A percentile compares a stretch with the other conserved stretches of the same genome.
These are phyloP conservation scores for Fistulinella cinereoalba DNA, from an alignment of 1,284 basidiomycete species.

Conservation along the genomic window DNA sequence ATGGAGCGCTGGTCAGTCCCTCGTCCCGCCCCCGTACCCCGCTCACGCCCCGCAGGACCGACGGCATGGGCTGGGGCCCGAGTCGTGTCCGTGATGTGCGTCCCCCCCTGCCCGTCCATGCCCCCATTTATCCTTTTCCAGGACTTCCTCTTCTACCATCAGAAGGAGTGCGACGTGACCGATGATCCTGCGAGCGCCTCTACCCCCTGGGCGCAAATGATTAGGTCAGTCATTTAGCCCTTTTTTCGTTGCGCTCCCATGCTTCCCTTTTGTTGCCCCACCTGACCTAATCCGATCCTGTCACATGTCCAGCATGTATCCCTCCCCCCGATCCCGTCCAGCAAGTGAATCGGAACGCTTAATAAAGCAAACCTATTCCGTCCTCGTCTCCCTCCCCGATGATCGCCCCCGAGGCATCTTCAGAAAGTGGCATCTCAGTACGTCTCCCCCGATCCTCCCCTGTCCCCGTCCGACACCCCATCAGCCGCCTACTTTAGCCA, in stretches of 20 bases:
- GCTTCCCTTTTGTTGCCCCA: slow-evolving; percentile 9
- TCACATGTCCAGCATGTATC: slow-evolving; percentile 32
- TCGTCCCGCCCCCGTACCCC: slow-evolving; percentile 20
- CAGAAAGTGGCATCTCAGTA: slow-evolving; percentile 81
- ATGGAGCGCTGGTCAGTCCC: slow-evolving; percentile 70
- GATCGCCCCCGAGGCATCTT: slow-evolving; percentile 60
- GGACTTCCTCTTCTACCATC: slow-evolving; percentile 82
- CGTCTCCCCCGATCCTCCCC: slow-evolving; percentile 38
- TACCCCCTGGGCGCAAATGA: slow-evolving; percentile 72
- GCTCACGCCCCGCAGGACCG: slow-evolving; percentile 52
- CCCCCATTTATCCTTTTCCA: slow-evolving; percentile 28
- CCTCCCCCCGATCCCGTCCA: slow-evolving; percentile 37
- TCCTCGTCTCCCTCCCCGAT: slow-evolving; percentile 66
- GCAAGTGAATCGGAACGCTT: slow-evolving; percentile 54
- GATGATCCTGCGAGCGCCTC: slow-evolving; percentile 63
- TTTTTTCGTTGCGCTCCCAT: slow-evolving; percentile 6
- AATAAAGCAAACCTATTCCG: slow-evolving; percentile 83
- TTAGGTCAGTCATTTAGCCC: slow-evolving; percentile 45
- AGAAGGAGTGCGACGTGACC: slow-evolving; percentile 65
- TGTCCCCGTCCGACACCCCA: slow-evolving; percentile 12
- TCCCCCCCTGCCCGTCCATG: slow-evolving; percentile 3
- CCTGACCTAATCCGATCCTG: slow-evolving; percentile 21
- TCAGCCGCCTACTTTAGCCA: slow-evolving; percentile 80
- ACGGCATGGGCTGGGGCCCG: slow-evolving; percentile 80
- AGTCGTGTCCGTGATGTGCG: slow-evolving; percentile 73